A percentile compares a stretch with the other conserved stretches of the same genome.
Evolutionary conservation across 225 moss, liverwort and hornwort genomes (phyloP).

Genomic region (Straminergon stramineum): DNA sequence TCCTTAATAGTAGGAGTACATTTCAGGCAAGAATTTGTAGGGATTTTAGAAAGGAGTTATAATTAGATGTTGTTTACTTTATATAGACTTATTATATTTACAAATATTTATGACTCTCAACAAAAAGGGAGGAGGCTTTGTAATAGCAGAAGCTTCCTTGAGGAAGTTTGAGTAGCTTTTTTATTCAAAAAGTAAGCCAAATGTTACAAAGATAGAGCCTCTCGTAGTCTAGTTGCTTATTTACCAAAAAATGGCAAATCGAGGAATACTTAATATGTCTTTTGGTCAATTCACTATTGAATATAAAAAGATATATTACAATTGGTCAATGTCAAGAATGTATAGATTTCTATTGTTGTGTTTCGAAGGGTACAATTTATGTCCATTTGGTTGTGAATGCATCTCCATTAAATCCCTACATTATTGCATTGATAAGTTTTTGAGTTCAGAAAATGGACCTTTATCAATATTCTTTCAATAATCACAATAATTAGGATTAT

Average conservation of each 20-base stretch:
- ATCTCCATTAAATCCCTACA: background rate
- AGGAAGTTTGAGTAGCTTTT: background rate
- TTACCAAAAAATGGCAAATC: background rate
- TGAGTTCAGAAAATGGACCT: background rate
- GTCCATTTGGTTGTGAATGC: background rate
- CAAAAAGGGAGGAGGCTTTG: fast-evolving
- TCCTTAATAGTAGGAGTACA: no score
- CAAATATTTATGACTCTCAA: fast-evolving
- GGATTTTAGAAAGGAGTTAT: background rate
- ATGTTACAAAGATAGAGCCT: background rate
- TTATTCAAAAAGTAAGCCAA: background rate
- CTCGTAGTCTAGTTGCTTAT: background rate
- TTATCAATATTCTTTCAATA: background rate
- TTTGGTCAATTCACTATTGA: background rate
- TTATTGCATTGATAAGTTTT: background rate
- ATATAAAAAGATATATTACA: background rate
- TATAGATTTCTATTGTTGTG: background rate
- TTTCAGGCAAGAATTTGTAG: background rate
- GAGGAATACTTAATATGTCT: fast-evolving
- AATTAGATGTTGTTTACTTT: background rate
- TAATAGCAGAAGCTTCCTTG: fast-evolving
- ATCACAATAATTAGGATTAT: background rate
- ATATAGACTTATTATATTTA: background rate
- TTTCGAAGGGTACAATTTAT: fast-evolving
- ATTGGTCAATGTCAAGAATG: fast-evolving